phyloP scores from a whole-genome alignment of 176 grass and related monocot genomes.

The Pharus latifolius region DNA sequence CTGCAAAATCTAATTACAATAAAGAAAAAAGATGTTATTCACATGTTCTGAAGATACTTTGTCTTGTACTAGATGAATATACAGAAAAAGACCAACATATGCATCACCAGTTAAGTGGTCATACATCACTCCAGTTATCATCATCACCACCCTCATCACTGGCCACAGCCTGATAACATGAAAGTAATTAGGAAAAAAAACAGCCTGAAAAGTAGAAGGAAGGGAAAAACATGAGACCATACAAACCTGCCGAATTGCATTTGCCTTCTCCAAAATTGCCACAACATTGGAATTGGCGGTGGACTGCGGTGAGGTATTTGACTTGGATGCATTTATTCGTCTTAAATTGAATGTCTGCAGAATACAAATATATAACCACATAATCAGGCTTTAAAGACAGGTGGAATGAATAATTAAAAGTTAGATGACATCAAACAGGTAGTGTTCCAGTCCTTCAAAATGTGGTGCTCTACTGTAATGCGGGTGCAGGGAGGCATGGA shows the following conservation, averaged over 20 bases:
- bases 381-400: neutral
- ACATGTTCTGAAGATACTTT: constrained; percentile 43
- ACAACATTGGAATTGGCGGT: constrained; percentile 55
- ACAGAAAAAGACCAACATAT: constrained; percentile 26
- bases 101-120: constrained; percentile 32
- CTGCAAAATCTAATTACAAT: constrained; percentile 83
- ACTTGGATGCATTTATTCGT: constrained; percentile 47
- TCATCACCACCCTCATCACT: constrained; percentile 93
- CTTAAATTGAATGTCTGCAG: constrained; percentile 90
- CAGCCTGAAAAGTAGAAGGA: neutral
- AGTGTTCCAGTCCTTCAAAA: neutral
- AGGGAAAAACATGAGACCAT: neutral
- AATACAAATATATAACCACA: constrained; percentile 24
- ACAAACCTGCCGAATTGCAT: constrained; percentile 93
- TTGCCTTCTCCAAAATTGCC: constrained; percentile 93
- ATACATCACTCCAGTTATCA: constrained; percentile 93
- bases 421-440: too few species aligned
- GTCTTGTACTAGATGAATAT: constrained; percentile 37
- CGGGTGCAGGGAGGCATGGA: neutral
- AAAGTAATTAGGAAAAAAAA: constrained; percentile 22
- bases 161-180: constrained; percentile 64
- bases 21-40: constrained; percentile 64
- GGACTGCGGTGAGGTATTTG: constrained; percentile 33
- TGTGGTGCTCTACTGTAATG: neutral
- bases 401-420: too few species aligned